Conservation (phyloP, 2,329 filamentous ascomycete species). For the Knufia fluminis region DNA sequence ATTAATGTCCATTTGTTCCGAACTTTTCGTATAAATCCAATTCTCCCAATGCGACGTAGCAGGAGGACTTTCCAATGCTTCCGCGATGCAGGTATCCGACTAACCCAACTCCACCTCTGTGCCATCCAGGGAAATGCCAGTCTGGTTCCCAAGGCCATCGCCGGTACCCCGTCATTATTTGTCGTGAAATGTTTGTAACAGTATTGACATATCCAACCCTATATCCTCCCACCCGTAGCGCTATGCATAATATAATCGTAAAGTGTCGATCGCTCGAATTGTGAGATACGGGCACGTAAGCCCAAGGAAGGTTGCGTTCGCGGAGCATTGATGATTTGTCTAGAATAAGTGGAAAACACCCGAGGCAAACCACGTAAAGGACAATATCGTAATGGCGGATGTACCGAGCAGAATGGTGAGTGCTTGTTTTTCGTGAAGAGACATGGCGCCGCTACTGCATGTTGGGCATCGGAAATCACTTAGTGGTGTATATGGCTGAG, state of each 20-base stretch:
- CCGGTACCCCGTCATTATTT: not conserved
- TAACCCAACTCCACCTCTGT: not conserved
- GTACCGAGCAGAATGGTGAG: conserved; percentile 49
- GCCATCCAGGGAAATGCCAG: not conserved
- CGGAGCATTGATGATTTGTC: not conserved
- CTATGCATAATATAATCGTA: conserved; percentile 8
- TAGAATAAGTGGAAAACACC: conserved; percentile 29
- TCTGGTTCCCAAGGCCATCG: not conserved
- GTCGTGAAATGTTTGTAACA: not conserved
- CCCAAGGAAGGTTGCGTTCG: not conserved
- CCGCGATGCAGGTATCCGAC: not conserved
- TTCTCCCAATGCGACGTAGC: not conserved
- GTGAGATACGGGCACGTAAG: not conserved
- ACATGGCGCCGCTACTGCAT: conserved; percentile 46
- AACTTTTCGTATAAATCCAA: not conserved
- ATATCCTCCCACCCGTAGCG: not conserved
- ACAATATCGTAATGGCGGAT: conserved; percentile 46
- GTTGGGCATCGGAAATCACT: conserved; percentile 48
- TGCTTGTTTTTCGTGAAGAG: conserved; percentile 45
- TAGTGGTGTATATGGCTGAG: conserved; percentile 21
- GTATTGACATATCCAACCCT: not conserved
- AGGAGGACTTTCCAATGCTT: not conserved
- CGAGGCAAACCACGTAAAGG: conserved; percentile 46
- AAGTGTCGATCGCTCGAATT: not conserved
- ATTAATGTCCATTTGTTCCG: not conserved